Evolutionary conservation across 371 early-diverging fungal species (phyloP), one percentile per base, ranked within the genome.

Genomic region (Capniomyces stellatus): DNA sequence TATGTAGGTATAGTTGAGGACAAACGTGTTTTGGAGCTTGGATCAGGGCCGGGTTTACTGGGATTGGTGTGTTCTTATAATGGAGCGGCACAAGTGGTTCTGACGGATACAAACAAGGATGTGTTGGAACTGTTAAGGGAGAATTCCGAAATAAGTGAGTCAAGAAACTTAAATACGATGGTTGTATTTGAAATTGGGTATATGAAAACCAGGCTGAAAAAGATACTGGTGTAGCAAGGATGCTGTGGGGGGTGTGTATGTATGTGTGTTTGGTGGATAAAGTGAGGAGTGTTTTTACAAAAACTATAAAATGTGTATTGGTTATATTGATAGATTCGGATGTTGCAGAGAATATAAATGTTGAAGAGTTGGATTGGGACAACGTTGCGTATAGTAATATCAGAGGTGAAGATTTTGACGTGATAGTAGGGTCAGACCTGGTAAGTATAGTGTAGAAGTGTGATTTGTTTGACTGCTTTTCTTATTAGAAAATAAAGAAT

Each of bases 371-470:
- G 25, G 49, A 49, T 29, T 49, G 49, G 49, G 15, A 24, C n/a
- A 27, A 18, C 18, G 49, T 29, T 25, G 49, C n/a, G 8, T 6
- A 49, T 27, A 27, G n/a, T 3, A 24, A 24, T 24, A n/a, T 49
- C 13, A 27, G 28, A 28, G 25, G 49, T 27, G 30, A 49, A 49
- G 27, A 44, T 23, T 49, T 29, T 28, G 49, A 49, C n/a, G 49
- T 49, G n/a, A 49, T 49, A 49, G 28, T 49, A n/a, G 49, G 49
- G 25, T 24, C 49, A 10, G 49, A 49, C 28, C n/a, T 49, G 28
- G 46, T 44, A 44, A 44, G 21, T 19, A 8, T n/a, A 23, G 21
- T 19, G 19, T 15, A 15, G 19, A 13, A 15, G 13, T 15, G 40
- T 19, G 19, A 40, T 15, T 40, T 40, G 13, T 13, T 19, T 19